A percentile compares a stretch with the other conserved stretches of the same genome.
These are phyloP conservation scores for Penicillium sp. DNA, from an alignment of 2,329 filamentous ascomycete genomes.

Conservation along the genomic window DNA sequence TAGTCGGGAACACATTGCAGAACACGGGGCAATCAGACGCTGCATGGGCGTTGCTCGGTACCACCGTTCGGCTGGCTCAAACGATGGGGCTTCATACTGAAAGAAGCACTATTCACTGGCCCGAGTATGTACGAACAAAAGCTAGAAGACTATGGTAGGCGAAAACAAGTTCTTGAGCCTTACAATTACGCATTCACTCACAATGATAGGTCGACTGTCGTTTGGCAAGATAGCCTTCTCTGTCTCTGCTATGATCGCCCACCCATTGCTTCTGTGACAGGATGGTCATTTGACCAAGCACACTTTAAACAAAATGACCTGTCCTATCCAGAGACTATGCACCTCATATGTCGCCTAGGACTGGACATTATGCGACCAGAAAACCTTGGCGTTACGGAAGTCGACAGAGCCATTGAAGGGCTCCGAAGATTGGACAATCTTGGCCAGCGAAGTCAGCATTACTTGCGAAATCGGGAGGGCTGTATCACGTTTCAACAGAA, in stretches of 20 bases:
- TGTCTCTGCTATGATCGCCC: constrained; percentile 36
- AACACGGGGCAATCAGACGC: constrained; percentile 35
- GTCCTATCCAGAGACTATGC: constrained; percentile 30
- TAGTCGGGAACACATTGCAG: constrained; percentile 52
- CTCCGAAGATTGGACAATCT: constrained; percentile 46
- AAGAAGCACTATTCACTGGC: constrained; percentile 23
- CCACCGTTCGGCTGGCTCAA: constrained; percentile 33
- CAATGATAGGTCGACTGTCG: constrained; percentile 28
- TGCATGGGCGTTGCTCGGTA: constrained; percentile 31
- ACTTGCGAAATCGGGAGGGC: constrained; percentile 48
- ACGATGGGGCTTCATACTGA: constrained; percentile 42
- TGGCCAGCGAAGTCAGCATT: constrained; percentile 49
- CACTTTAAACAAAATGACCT: constrained; percentile 16
- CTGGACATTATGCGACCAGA: constrained; percentile 47
- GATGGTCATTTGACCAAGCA: constrained; percentile 21
- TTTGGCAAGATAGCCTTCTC: constrained; percentile 38
- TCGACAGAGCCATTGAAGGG: constrained; percentile 29
- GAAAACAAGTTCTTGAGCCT: not conserved
- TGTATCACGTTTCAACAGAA: constrained; percentile 45
- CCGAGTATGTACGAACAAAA: constrained; percentile 24
- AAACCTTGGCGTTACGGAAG: constrained; percentile 20
- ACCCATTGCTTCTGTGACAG: constrained; percentile 26
- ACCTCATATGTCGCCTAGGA: constrained; percentile 25
- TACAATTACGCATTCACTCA: no score
- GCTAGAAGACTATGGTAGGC: constrained; percentile 27